Evolutionary conservation across 257 asterid species (phyloP).

Genomic region (Plantago ovata): DNA sequence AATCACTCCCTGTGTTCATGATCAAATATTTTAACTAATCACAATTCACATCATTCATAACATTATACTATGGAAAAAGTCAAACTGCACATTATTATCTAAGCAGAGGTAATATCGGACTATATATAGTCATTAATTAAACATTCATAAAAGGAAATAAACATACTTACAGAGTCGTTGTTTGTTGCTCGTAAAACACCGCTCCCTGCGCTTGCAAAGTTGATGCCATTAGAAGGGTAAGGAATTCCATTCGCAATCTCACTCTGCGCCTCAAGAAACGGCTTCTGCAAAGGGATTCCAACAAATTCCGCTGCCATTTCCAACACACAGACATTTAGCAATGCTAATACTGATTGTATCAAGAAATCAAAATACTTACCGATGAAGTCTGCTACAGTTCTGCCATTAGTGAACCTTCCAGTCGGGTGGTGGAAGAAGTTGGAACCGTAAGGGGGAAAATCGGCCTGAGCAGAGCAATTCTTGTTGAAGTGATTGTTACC

Average conservation of each 20-base stretch:
- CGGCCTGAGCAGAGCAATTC: slow-evolving; percentile 64
- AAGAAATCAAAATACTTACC: too few relatives aligned
- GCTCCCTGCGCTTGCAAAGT: slow-evolving; percentile 90
- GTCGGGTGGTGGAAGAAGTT: slow-evolving; percentile 66
- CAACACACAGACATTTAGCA: background rate
- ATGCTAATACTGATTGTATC: background rate
- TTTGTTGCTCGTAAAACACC: slow-evolving; percentile 62
- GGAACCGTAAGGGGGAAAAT: slow-evolving; percentile 80
- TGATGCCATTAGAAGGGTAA: slow-evolving; percentile 66
- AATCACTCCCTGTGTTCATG: slow-evolving; percentile 49
- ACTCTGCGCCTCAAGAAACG: slow-evolving; percentile 43
- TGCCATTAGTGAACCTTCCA: slow-evolving; percentile 78
- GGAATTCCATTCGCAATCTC: slow-evolving; percentile 39
- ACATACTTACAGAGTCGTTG: slow-evolving; percentile 40
- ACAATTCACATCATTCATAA: too few relatives aligned
- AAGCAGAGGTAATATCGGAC: too few relatives aligned
- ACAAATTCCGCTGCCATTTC: slow-evolving; percentile 48
- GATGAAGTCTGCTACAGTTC: slow-evolving; percentile 68
- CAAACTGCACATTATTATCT: too few relatives aligned
- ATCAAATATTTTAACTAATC: background rate
- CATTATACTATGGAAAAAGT: too few relatives aligned
- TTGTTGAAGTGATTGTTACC: slow-evolving; percentile 66
- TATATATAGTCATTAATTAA: too few relatives aligned
- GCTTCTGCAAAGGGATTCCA: slow-evolving; percentile 58
- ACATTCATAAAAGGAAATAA: too few relatives aligned